These are phyloP conservation scores for Crepidotus sp. DNA, from an alignment of 1,284 basidiomycete genomes.

Conservation along the genomic window DNA sequence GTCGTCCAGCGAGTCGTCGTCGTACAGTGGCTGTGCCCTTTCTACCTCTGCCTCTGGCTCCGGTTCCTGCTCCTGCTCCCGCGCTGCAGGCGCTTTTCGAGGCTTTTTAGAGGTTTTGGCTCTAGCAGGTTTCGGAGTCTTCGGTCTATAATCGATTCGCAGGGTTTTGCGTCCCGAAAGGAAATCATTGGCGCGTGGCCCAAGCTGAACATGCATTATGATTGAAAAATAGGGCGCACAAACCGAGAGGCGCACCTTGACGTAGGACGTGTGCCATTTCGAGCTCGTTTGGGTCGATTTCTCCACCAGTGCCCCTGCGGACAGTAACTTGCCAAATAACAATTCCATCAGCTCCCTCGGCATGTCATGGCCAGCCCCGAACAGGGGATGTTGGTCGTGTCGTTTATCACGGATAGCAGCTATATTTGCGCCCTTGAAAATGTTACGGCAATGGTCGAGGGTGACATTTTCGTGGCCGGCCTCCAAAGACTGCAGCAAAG, in stretches of 20 bases:
- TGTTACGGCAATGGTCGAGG: slow-evolving; percentile 41
- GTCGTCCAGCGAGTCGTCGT: slow-evolving; percentile 14
- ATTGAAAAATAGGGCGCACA: background rate
- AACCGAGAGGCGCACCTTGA: slow-evolving; percentile 26
- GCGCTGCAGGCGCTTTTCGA: slow-evolving; percentile 3
- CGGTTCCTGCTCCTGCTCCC: slow-evolving; percentile 1
- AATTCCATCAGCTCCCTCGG: slow-evolving; percentile 48
- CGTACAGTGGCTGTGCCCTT: slow-evolving; percentile 10
- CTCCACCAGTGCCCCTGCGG: slow-evolving; percentile 31
- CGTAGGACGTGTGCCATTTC: slow-evolving; percentile 31
- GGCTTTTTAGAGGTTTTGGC: slow-evolving; percentile 19
- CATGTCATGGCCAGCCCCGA: slow-evolving; percentile 47
- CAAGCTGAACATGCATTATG: slow-evolving; percentile 24
- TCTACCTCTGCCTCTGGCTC: no score
- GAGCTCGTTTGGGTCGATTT: slow-evolving; percentile 25
- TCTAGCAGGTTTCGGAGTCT: slow-evolving; percentile 12
- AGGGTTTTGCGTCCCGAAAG: slow-evolving; percentile 20
- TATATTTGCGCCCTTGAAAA: slow-evolving; percentile 55
- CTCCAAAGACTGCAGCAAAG: slow-evolving; percentile 44
- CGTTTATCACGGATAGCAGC: slow-evolving; percentile 40
- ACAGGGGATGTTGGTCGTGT: slow-evolving; percentile 38
- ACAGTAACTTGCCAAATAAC: slow-evolving; percentile 49
- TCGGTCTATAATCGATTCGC: slow-evolving; percentile 24
- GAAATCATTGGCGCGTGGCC: slow-evolving; percentile 22
- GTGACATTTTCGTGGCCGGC: slow-evolving; percentile 33